phyloP scores from a whole-genome alignment of 2,329 filamentous ascomycete genomes.

The Hymenoscyphus occultus region DNA sequence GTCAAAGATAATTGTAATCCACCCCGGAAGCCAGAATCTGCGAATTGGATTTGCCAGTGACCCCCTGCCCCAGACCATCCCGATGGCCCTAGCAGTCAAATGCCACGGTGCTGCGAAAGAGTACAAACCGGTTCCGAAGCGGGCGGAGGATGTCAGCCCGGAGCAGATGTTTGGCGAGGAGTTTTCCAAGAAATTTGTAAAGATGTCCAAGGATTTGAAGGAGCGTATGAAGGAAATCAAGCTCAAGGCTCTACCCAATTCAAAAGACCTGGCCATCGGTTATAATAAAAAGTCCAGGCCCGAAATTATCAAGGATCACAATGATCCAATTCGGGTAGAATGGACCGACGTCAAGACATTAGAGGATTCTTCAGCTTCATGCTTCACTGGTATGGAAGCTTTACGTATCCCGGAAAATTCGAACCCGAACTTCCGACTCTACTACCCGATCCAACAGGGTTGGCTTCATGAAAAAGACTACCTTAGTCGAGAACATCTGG shows the following conservation, averaged over 20 bases:
- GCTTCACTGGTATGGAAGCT: constrained; percentile 78
- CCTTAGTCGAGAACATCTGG: constrained; percentile 71
- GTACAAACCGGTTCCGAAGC: constrained; percentile 68
- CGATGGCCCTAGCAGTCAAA: constrained; percentile 85
- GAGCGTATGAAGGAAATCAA: constrained; percentile 90
- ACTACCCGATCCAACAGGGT: constrained; percentile 85
- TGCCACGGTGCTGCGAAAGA: constrained; percentile 79
- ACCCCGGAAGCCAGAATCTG: constrained; percentile 92
- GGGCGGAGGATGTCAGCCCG: constrained; percentile 54
- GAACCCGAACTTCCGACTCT: constrained; percentile 82
- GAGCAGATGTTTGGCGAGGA: constrained; percentile 90
- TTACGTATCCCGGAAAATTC: constrained; percentile 87
- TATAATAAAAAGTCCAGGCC: constrained; percentile 83
- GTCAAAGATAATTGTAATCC: constrained; percentile 91
- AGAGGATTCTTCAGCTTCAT: constrained; percentile 51
- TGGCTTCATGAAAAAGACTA: constrained; percentile 92
- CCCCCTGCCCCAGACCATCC: constrained; percentile 87
- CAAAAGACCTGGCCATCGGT: constrained; percentile 90
- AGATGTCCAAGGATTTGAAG: constrained; percentile 84
- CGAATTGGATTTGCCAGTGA: constrained; percentile 95
- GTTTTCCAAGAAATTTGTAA: constrained; percentile 69
- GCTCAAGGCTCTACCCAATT: constrained; percentile 93
- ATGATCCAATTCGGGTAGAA: constrained; percentile 88
- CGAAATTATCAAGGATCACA: constrained; percentile 89
- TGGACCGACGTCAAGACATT: constrained; percentile 80